Evolutionary conservation across 495 filamentous ascomycete species (phyloP), one percentile per base, ranked within the genome.

Genomic region (Cetradonia linearis): DNA sequence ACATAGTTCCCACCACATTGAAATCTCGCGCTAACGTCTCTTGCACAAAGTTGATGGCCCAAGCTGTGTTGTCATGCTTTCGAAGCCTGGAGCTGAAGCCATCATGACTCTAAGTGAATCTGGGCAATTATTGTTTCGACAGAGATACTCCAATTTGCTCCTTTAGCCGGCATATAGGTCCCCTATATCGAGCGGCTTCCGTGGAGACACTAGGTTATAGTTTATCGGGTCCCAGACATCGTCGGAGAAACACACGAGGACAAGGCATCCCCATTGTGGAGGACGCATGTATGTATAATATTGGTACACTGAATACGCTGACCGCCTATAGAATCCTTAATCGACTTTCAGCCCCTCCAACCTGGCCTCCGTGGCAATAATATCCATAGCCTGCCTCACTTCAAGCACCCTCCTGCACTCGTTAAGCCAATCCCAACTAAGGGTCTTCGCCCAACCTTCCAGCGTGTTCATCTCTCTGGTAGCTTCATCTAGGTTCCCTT

Each of bases 381-480:
- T 93, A 70, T 97, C 93, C 65, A 98, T 76, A 68, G 93, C 93
- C 73, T 97, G 92, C 74, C 88, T 83, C 44, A 97, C 94, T 73
- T 98, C 93, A 73, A 97, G 75, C 64, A 94, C 86, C 73, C 85
- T 83, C 66, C 93, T 80, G 28, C 87, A 84, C 78, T 98, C 93
- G 44, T 76, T 81, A 65, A 98, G 67, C 93, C 93, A 98, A 70
- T 98, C 93, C 67, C 85, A 82, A 69, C 87, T 91, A 69, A 98
- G 73, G 53, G 86, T 92, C 77, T 91, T 95, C 27, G 91, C 90
- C 93, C 94, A 97, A 27, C 93, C 93, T 58, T 81, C 77, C 55
- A 98, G 76, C 23, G 81, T 81, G 70, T 96, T 97, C 88, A 97
- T 91, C 78, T 98, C 93, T 63, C 94, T 79, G 9, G 92, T 90